Evolutionary conservation across 2,329 filamentous ascomycete species (phyloP), one percentile per base, ranked within the genome.

Genomic region (Botrytis elliptica): DNA sequence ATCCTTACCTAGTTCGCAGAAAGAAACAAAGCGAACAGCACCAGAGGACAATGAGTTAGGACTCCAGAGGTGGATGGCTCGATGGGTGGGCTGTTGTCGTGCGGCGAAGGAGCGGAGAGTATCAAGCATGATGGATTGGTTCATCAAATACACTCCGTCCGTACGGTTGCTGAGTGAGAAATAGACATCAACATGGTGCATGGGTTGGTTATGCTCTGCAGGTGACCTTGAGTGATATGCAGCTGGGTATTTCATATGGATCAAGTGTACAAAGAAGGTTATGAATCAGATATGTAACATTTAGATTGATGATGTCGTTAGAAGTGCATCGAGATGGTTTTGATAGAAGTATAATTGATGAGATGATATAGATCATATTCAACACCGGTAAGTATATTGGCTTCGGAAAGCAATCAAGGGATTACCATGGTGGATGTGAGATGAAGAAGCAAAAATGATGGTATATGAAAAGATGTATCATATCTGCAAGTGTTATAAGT

Each of bases 101-200:
- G 65, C 65, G 29, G 52, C 25, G 52, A 10, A 36, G 33, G 44
- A 55, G 46, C 25, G 65, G 65, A 55, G 33, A n/a, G 46, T 25
- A 49, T 42, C 33, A 68, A 68, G n/a, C 42, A 46, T 20, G 3
- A 25, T 42, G 66, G 66, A 69, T 67, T 67, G 64, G 64, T 10
- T 42, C 42, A 67, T 38, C 42, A 49, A 38, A 49, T 22, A 36
- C 18, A 25, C 18, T 55, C 46, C 49, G 10, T n/a, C 25, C 49
- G n/a, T 57, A 29, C n/a, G 68, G 68, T 70, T 70, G 68, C 68
- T 62, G 68, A 62, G 68, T 70, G 68, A 70, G 57, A 70, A 62
- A 36, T 70, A 44, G 52, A 70, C 33, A 44, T 60, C 22, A n/a
- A 14, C 55, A 70, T 62, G 66, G 65, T 0, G 20, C 68, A 70